phyloP scores from a whole-genome alignment of 1,284 basidiomycete species.

The Sporisorium exsertum region DNA sequence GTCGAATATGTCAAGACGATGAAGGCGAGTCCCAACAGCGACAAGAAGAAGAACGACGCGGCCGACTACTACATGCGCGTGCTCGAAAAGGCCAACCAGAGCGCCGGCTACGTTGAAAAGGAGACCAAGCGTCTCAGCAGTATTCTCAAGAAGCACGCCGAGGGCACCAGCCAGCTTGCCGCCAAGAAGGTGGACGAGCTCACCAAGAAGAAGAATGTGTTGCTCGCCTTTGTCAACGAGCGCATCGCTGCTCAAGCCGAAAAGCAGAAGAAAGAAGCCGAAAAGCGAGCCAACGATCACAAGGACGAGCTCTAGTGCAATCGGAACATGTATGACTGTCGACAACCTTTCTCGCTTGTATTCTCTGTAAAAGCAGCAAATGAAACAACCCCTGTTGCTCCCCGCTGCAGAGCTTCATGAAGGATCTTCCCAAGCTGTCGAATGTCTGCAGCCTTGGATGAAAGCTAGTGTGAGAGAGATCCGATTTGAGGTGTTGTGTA shows the following conservation, averaged over 20 bases:
- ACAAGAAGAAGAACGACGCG: conserved; percentile 70
- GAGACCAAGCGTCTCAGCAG: conserved; percentile 78
- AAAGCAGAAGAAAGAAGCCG: conserved; percentile 42
- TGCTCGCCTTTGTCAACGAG: conserved; percentile 76
- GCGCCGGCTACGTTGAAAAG: conserved; percentile 83
- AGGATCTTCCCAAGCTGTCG: neutral
- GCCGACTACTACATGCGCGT: conserved; percentile 85
- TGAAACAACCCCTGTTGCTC: neutral
- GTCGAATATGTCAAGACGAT: conserved; percentile 68
- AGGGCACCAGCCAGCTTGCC: conserved; percentile 72
- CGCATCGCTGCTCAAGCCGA: conserved; percentile 51
- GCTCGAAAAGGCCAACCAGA: conserved; percentile 85
- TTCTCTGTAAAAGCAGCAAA: neutral
- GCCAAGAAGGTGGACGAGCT: conserved; percentile 90
- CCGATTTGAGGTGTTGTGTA: too few species aligned
- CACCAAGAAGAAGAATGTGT: conserved; percentile 89
- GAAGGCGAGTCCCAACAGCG: conserved; percentile 52
- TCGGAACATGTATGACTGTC: neutral
- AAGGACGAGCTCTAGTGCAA: conserved; percentile 42
- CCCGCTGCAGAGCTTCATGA: too few species aligned
- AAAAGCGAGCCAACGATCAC: conserved; percentile 32
- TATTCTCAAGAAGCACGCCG: conserved; percentile 79
- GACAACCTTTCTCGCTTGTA: neutral
- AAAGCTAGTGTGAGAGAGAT: too few species aligned
- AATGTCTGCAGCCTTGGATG: too few species aligned